These are phyloP conservation scores for Chlamydomonas sphaeroides DNA, from an alignment of 139 green algal genomes.

Conservation along the genomic window DNA sequence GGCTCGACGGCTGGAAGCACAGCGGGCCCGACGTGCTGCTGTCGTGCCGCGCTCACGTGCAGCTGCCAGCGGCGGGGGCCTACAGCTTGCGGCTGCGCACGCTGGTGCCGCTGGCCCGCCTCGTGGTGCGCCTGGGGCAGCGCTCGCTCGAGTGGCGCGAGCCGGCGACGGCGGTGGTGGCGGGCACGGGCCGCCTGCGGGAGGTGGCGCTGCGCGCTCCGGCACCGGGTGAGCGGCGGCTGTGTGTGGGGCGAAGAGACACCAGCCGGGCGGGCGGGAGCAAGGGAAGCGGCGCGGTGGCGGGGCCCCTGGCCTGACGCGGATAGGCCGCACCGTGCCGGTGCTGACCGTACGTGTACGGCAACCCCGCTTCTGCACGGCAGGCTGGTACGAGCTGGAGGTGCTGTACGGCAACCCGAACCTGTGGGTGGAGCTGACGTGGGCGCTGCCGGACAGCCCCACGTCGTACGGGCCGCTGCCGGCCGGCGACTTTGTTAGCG, in stretches of 20 bases:
- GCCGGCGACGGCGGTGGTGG: neutral
- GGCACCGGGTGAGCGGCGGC: too few species aligned
- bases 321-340: neutral
- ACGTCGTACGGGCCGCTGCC: neutral
- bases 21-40: neutral
- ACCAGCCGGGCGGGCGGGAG: too few species aligned
- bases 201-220: neutral
- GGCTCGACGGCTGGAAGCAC: slow-evolving; percentile 1
- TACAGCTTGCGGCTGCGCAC: slow-evolving; percentile 13
- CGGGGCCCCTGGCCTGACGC: neutral
- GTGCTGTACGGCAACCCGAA: neutral
- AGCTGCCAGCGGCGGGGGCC: neutral
- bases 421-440: neutral
- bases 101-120: neutral
- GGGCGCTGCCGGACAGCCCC: too few species aligned
- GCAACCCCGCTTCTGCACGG: neutral
- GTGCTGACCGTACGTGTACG: neutral
- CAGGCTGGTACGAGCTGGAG: neutral
- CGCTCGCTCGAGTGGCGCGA: neutral
- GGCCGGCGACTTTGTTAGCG: neutral
- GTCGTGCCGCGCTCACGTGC: neutral
- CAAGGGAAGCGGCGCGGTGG: too few species aligned
- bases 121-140: slow-evolving; percentile 14
- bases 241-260: too few species aligned
- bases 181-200: too few species aligned